phyloP scores from a whole-genome alignment of 768 basidiomycete genomes.

The Leccinum pellstonianum region DNA sequence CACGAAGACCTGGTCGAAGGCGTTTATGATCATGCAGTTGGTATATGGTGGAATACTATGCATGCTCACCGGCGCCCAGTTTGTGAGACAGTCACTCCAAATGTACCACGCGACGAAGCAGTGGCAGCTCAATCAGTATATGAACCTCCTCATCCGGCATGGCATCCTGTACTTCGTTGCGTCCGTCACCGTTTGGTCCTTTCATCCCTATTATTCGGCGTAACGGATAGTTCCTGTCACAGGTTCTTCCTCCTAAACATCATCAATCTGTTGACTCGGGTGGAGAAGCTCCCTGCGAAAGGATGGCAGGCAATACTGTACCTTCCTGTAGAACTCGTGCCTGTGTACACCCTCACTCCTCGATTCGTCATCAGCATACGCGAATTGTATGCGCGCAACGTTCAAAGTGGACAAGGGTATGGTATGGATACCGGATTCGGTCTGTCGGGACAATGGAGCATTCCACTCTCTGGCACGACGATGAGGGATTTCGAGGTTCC shows the following conservation, averaged over 20 bases:
- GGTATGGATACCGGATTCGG: not conserved
- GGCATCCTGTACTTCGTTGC: not conserved
- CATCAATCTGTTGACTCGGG: not conserved
- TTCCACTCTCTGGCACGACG: too few relatives aligned
- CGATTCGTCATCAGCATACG: not conserved
- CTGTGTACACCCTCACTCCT: not conserved
- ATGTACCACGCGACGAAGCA: not conserved
- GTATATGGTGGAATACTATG: not conserved
- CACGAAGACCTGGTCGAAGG: not conserved
- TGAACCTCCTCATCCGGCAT: not conserved
- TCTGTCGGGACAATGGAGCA: not conserved
- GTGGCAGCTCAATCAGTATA: not conserved
- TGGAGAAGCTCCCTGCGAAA: not conserved
- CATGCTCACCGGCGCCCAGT: not conserved
- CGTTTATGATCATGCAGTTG: not conserved
- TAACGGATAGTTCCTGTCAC: too few relatives aligned
- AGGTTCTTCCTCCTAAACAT: not conserved
- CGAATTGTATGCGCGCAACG: not conserved
- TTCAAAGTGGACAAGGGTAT: constrained; percentile 5
- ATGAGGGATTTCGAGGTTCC: too few relatives aligned
- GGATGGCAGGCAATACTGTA: not conserved
- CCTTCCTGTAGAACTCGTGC: not conserved
- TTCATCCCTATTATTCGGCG: too few relatives aligned
- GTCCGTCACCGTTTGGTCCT: not conserved
- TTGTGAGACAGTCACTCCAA: not conserved